phyloP scores from a whole-genome alignment of 371 early-diverging fungal genomes.

The Mortierella sp. region DNA sequence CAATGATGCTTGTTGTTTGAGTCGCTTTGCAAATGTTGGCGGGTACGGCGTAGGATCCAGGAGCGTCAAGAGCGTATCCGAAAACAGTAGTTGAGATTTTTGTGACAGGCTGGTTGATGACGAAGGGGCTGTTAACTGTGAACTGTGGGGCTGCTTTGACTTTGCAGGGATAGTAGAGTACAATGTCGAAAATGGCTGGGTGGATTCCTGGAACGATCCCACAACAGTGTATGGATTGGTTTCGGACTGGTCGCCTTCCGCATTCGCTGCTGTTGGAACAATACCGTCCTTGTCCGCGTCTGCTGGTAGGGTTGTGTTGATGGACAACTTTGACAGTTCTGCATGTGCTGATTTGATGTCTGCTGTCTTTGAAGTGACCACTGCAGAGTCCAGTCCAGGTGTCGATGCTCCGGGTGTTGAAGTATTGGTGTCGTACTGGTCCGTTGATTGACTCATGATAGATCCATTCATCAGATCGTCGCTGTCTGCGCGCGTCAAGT shows the following conservation, averaged over 20 bases:
- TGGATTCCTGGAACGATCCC: constrained; percentile 67
- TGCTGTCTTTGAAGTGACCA: background rate
- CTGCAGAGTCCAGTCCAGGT: constrained; percentile 25
- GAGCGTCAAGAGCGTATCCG: constrained; percentile 38
- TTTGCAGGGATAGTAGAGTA: constrained; percentile 26
- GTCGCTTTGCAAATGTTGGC: constrained; percentile 15
- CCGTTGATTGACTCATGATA: constrained; percentile 16
- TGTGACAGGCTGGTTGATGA: constrained; percentile 30
- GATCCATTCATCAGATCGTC: constrained; percentile 8
- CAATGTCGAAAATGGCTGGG: constrained; percentile 43
- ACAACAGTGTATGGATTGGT: constrained; percentile 68
- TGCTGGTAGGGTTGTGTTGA: constrained; percentile 19
- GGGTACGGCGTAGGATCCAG: constrained; percentile 29
- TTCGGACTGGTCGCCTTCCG: background rate
- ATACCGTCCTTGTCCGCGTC: background rate
- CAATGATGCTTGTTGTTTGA: constrained; percentile 26
- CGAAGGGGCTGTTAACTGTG: background rate
- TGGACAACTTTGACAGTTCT: constrained; percentile 24
- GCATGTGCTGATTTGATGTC: background rate
- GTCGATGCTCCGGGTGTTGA: constrained; percentile 22
- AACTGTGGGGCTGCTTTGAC: constrained; percentile 6
- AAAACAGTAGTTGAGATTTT: constrained; percentile 37
- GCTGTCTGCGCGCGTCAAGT: constrained; percentile 16
- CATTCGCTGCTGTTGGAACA: background rate
- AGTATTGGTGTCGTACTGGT: background rate